These are phyloP conservation scores for Paecilomyces formosus DNA, from an alignment of 2,329 filamentous ascomycete genomes.

Conservation along the genomic window DNA sequence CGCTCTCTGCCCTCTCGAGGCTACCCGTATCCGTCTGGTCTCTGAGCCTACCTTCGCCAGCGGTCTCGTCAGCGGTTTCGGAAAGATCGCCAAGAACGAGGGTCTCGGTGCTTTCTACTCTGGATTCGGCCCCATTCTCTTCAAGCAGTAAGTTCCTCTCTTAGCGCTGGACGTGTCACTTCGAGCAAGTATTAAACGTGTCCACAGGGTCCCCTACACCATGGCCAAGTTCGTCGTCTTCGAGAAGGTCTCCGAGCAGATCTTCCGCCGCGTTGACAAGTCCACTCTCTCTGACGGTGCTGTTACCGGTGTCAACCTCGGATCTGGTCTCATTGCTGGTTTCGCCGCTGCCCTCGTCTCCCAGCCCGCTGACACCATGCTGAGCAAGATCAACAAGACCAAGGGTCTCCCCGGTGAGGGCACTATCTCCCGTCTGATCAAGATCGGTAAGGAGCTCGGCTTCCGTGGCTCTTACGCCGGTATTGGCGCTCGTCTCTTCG, in stretches of 20 bases:
- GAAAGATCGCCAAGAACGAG: conserved; percentile 76
- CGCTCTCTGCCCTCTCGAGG: conserved; percentile 82
- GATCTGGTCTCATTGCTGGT: conserved; percentile 77
- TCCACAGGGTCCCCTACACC: conserved; percentile 72
- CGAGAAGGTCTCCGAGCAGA: conserved; percentile 74
- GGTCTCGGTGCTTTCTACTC: conserved; percentile 83
- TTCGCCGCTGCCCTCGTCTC: conserved; percentile 82
- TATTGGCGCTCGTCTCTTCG: conserved; percentile 72
- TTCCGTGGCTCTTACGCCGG: conserved; percentile 69
- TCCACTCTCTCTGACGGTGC: conserved; percentile 56
- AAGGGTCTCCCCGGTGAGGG: conserved; percentile 80
- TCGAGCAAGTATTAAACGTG: conserved; percentile 11
- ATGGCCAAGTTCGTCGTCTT: conserved; percentile 94
- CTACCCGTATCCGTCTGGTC: conserved; percentile 87
- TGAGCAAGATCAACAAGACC: conserved; percentile 95
- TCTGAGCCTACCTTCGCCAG: conserved; percentile 78
- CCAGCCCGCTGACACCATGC: conserved; percentile 88
- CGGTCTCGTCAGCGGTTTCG: conserved; percentile 70
- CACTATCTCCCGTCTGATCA: conserved; percentile 71
- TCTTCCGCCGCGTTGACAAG: conserved; percentile 67
- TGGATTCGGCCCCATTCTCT: conserved; percentile 79
- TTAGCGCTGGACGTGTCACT: not conserved
- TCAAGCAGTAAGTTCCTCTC: conserved; percentile 60
- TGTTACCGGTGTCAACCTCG: conserved; percentile 76
- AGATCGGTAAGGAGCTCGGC: conserved; percentile 82